Base-by-base conservation (phyloP, 352 stramenopile genomes). In the Phytophthora pinifolia region DNA sequence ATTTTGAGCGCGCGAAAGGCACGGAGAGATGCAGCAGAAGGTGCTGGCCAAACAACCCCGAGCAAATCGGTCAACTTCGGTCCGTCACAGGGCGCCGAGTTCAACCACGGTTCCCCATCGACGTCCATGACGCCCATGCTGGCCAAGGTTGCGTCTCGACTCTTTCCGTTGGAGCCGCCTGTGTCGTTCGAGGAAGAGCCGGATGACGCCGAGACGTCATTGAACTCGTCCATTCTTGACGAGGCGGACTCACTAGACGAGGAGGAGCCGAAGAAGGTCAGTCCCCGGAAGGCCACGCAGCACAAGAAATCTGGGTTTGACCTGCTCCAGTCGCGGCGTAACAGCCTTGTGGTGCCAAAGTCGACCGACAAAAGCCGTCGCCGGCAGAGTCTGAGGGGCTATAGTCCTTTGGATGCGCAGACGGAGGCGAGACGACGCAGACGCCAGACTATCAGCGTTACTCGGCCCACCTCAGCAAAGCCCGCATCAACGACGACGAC, bases 91-190 rank as follows among this genome's bases (percentile, higher is more conserved):
- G 79, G 79, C 30, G 79, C 82, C 5, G 80, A 95, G 53, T 95
- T 93, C 64, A 87, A 90, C 22, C 56, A 79, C 31, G 82, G 79
- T 1, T 91, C 81, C 0, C 85, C 85, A 12, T 90, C 83, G 8
- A 93, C 80, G n/a, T 92, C 83, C 2, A 93, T 95, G 83, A 95
- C 85, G 4, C 85, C 83, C 0, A 89, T 95, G 82, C 62, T 56
- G 7, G 72, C 76, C 9, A 75, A 75, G 41, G 73, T 84, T 25
- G 79, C 83, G 10, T 70, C 59, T 15, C 67, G 61, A 10, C 79
- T 89, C 60, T 95, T 88, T 53, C 83, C 83, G 0, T 61, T 89
- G 25, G 74, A 90, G 7, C 70, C 71, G 14, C 60, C 53, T 6
- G 59, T 35, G 5, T 67, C 59, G 9, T 48, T 55, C 4, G 52